phyloP scores from a whole-genome alignment of 257 asterid species.

The Fraxinus quadrangulata region DNA sequence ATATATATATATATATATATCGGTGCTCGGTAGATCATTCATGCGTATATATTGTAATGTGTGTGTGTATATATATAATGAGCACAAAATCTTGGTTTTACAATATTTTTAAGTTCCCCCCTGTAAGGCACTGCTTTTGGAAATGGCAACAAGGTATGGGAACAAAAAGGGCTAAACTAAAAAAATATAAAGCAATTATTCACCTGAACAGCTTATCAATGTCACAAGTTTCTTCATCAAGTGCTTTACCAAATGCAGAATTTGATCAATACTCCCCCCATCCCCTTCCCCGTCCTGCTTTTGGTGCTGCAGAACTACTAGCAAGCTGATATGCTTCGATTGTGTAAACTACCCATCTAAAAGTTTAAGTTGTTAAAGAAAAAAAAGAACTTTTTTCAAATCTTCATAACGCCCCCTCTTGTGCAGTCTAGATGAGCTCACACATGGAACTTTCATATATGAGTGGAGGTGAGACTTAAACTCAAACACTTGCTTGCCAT shows the following conservation, averaged over 20 bases:
- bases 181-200: constrained; percentile 31
- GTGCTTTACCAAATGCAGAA: constrained; percentile 32
- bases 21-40: too few species aligned
- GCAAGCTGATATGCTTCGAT: background rate
- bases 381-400: background rate
- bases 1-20: background rate
- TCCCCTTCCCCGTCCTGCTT: background rate
- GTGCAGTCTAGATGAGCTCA: background rate
- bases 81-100: background rate
- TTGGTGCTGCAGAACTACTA: background rate
- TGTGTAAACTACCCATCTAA: background rate
- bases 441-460: too few species aligned
- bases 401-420: background rate
- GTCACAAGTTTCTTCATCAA: constrained; percentile 30
- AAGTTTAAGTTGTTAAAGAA: background rate
- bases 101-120: background rate
- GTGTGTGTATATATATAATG: background rate
- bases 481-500: background rate
- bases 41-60: too few species aligned
- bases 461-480: too few species aligned
- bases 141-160: constrained; percentile 40
- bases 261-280: constrained; percentile 13
- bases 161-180: constrained; percentile 27
- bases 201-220: constrained; percentile 25
- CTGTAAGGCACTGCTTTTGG: constrained; percentile 31